phyloP scores from a whole-genome alignment of 2,329 filamentous ascomycete species.

The Arachnopeziza araneosa region DNA sequence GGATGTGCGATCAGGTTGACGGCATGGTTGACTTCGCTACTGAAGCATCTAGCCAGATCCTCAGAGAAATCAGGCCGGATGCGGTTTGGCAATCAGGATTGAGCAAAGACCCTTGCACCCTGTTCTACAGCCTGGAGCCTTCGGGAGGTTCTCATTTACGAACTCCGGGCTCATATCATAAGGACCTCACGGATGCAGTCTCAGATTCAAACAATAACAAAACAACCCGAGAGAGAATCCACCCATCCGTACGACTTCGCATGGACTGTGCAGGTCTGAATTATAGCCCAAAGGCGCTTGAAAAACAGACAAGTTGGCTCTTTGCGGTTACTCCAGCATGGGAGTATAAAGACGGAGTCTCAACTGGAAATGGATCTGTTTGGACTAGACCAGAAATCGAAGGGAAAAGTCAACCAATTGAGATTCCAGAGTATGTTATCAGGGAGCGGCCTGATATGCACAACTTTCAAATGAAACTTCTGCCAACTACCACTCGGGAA shows the following conservation, averaged over 20 bases:
- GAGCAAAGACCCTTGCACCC: slow-evolving; percentile 1
- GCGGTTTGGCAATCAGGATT: neutral
- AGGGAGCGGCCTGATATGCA: slow-evolving; percentile 1
- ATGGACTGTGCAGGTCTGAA: neutral
- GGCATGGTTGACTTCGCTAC: slow-evolving; percentile 1
- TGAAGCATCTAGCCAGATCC: neutral
- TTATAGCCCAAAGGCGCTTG: slow-evolving; percentile 1
- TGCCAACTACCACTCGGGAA: slow-evolving; percentile 2
- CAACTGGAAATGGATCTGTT: neutral
- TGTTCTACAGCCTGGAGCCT: neutral
- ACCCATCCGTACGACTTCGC: slow-evolving; percentile 2
- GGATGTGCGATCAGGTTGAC: slow-evolving; percentile 12
- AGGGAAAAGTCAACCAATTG: neutral
- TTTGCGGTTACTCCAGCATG: neutral
- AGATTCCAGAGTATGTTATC: slow-evolving; percentile 7
- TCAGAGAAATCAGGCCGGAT: neutral
- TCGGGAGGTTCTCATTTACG: neutral
- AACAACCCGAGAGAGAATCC: slow-evolving; percentile 3
- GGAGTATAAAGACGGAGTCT: slow-evolving; percentile 1
- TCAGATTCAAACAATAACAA: neutral
- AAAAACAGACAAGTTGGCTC: neutral
- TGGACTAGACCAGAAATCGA: slow-evolving; percentile 1
- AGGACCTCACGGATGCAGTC: neutral
- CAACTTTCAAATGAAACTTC: slow-evolving; percentile 5
- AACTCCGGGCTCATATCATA: slow-evolving; percentile 7